Conservation (phyloP, 805 yeast species). For the Metschnikowia chrysomelidarum region DNA sequence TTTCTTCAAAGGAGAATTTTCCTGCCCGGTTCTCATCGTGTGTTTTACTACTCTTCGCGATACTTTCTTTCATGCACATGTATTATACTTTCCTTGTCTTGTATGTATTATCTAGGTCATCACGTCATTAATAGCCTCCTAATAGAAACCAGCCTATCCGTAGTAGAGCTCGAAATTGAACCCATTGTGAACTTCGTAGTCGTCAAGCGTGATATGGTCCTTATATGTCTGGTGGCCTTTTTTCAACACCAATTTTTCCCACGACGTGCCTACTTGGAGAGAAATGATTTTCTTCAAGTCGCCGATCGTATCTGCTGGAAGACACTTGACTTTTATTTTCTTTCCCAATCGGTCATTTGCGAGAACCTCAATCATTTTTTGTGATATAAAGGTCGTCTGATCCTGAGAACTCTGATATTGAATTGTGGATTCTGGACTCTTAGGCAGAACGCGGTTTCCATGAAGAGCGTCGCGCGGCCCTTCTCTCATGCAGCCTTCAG, state of each 20-base stretch:
- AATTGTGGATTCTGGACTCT: no score
- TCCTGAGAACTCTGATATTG: no score
- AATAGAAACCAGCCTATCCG: slow-evolving; percentile 39
- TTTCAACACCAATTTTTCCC: slow-evolving; percentile 66
- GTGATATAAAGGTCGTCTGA: no score
- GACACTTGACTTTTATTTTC: slow-evolving; percentile 83
- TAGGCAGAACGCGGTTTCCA: no score
- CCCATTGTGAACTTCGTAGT: slow-evolving; percentile 91
- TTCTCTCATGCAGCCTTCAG: no score
- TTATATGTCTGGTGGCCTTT: slow-evolving; percentile 84
- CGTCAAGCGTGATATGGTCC: slow-evolving; percentile 89
- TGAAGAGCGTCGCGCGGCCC: no score
- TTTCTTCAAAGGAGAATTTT: no score
- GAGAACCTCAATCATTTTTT: slow-evolving; percentile 41
- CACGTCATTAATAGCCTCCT: background rate
- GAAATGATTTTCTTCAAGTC: slow-evolving; percentile 86
- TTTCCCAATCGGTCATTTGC: slow-evolving; percentile 71
- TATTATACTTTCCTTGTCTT: no score
- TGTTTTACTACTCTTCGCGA: no score
- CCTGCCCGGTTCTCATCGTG: no score
- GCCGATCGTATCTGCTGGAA: slow-evolving; percentile 80
- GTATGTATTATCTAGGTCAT: slow-evolving; percentile 4
- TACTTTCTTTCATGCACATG: no score
- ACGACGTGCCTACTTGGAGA: slow-evolving; percentile 75
- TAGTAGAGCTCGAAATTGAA: slow-evolving; percentile 83